Base-by-base conservation (phyloP, 2,329 filamentous ascomycete species). In the Pezicula rhizophila region DNA sequence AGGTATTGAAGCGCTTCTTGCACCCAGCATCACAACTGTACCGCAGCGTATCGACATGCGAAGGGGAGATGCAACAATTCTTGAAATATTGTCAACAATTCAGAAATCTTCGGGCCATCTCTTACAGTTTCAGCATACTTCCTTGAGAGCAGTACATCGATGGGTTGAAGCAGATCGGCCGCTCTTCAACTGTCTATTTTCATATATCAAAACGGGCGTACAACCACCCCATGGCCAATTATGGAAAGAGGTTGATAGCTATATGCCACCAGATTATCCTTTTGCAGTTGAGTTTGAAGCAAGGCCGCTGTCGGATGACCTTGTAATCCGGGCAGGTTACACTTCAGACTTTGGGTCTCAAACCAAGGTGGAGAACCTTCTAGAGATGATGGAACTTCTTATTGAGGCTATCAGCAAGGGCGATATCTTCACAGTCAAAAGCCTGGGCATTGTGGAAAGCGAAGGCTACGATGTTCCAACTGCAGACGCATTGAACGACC, bases 101-200 rank as follows among this genome's bases (percentile, higher is more conserved):
- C 25, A 42, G 5, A 42, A 42, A 20, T 26, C 40, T 31, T 26
- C 20, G 6, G 18, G 18, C 8, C 20, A 42, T 5, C 20, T 42
- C 23, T 26, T 45, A 31, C 42, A 45, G 26, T 45, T 60, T 44
- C 66, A 68, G 43, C 64, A 68, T 50, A 68, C 65, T 12, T 58
- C 66, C 6, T 48, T 67, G 41, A 54, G 66, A 23, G 59, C 63
- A 18, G 66, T 68, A 15, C 65, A 68, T 25, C 60, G 61, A 18
- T 68, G 66, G 65, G 15, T 65, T 3, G 59, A 57, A 15, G 64
- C 60, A 6, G 58, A 65, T 17, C 50, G 46, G 1, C 61, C 65
- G 12, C 53, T 68, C 2, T 68, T 68, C 43, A 64, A 68, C 43
- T 60, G 57, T 20, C 57, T 68, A 1, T 65, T 68, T 52, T 67